These are phyloP conservation scores for Rhodotorula mucilaginosa DNA, from an alignment of 1,284 basidiomycete genomes.

Conservation along the genomic window DNA sequence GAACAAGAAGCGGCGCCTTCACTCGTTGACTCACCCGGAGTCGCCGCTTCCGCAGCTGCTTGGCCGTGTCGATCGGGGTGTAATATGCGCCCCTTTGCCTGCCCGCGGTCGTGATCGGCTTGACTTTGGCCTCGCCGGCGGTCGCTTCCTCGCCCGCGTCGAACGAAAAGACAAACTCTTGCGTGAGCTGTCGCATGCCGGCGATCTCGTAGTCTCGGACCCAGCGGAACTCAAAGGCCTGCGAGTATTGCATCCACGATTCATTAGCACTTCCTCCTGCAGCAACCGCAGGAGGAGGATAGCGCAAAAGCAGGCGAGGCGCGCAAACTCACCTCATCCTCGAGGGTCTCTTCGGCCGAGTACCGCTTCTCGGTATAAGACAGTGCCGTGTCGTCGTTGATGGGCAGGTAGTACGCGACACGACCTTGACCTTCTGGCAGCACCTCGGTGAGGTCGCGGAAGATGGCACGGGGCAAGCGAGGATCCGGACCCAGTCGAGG, in stretches of 20 bases:
- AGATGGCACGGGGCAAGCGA: constrained; percentile 74
- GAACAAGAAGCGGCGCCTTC: background rate
- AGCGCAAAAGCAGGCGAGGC: no score
- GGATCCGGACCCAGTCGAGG: constrained; percentile 63
- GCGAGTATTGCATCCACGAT: background rate
- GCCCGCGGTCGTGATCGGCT: constrained; percentile 13
- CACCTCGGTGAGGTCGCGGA: constrained; percentile 69
- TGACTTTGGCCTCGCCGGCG: constrained; percentile 14
- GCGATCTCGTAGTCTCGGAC: constrained; percentile 39
- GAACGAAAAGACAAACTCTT: constrained; percentile 34
- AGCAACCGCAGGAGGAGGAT: no score
- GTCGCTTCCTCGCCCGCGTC: constrained; percentile 25
- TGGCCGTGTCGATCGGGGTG: constrained; percentile 14
- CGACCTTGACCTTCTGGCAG: constrained; percentile 74
- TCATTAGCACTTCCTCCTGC: no score
- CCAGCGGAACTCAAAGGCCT: constrained; percentile 35
- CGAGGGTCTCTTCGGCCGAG: constrained; percentile 10
- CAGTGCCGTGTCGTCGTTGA: constrained; percentile 68
- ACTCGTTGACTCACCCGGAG: constrained; percentile 19
- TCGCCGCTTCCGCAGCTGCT: constrained; percentile 33
- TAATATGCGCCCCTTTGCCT: constrained; percentile 38
- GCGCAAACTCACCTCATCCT: constrained; percentile 21
- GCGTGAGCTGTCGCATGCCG: constrained; percentile 8
- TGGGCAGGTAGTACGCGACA: constrained; percentile 81
- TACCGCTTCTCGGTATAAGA: constrained; percentile 45